Evolutionary conservation across 2,329 filamentous ascomycete genomes (phyloP), one percentile per base, ranked within the genome.

Genomic region (Epichloe scottii): DNA sequence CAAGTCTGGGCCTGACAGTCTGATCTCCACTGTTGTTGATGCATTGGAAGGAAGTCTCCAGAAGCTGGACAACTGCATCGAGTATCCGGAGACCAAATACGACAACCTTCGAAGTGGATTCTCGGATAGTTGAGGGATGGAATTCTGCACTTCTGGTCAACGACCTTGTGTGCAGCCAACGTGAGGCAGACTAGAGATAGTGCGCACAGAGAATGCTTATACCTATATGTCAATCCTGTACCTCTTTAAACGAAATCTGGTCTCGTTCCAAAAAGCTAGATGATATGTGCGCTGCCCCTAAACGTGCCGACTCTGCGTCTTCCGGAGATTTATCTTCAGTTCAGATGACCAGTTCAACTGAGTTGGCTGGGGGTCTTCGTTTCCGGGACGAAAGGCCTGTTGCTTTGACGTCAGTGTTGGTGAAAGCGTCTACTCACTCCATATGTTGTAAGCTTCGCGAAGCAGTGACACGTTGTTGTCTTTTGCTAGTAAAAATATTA

Each of bases 31-130:
- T 14, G 81, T 84, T 15, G 78, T 85, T 1, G 71, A 77, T 34
- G 69, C 66, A 0, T 65, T 87, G 11, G 83, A 81, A 17, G 80
- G 81, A 0, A 63, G 59, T 1, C 66, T 88, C 35, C 71, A 80
- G 54, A 68, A 68, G 60, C 70, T 66, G 48, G 59, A 71, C 17
- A 88, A 88, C 57, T 79, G 80, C 57, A 62, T 87, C 38, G 67
- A 69, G 39, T 87, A 81, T 61, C 84, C 84, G 4, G 66, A 75
- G 47, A 80, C 74, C 45, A 85, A 84, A 68, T 89, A 87, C 58
- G 83, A 87, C 48, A 89, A 89, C 60, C 57, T 89, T 55, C 74
- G 72, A 60, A 69, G 72, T 17, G 79, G 79, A 0, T 78, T 84
- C 55, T 70, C 75, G 0, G 64, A 71, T 50, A 70, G 71, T 53